phyloP scores from a whole-genome alignment of 257 asterid genomes.

The Henckelia pumila region DNA sequence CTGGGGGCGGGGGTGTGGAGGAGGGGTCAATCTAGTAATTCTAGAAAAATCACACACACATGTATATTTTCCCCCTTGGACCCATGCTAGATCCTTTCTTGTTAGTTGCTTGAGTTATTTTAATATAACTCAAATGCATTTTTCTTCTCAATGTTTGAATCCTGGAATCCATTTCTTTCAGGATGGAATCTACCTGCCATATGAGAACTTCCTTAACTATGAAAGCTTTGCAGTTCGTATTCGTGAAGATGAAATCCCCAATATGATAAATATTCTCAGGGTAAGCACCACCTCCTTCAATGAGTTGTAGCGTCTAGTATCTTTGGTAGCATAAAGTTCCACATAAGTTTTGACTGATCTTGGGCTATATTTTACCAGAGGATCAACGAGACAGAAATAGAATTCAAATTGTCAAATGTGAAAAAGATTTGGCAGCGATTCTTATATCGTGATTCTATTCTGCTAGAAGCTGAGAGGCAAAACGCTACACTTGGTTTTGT shows the following conservation, averaged over 20 bases:
- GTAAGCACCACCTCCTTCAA: conserved; percentile 41
- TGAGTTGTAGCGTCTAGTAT: background rate
- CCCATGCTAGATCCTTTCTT: no score
- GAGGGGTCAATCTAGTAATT: no score
- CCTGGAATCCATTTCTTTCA: conserved; percentile 27
- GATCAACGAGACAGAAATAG: conserved; percentile 75
- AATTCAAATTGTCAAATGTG: conserved; percentile 67
- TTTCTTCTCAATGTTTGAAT: conserved; percentile 11
- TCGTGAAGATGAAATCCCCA: conserved; percentile 81
- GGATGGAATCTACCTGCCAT: conserved; percentile 96
- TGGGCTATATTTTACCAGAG: conserved; percentile 41
- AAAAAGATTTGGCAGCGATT: conserved; percentile 91
- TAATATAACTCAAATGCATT: background rate
- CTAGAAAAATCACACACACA: background rate
- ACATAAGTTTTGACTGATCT: conserved; percentile 17
- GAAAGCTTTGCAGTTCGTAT: conserved; percentile 91
- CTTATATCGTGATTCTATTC: conserved; percentile 71
- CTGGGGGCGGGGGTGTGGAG: no score
- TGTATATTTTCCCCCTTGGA: no score
- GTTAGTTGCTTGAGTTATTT: no score
- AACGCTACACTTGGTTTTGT: conserved; percentile 45
- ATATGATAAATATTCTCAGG: conserved; percentile 68
- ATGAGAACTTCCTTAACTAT: conserved; percentile 77
- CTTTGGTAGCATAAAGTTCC: background rate
- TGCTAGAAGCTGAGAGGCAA: conserved; percentile 95